Evolutionary conservation across 2,329 filamentous ascomycete species (phyloP), one percentile per base, ranked within the genome.

Genomic region (Fragosphaeria purpurea): DNA sequence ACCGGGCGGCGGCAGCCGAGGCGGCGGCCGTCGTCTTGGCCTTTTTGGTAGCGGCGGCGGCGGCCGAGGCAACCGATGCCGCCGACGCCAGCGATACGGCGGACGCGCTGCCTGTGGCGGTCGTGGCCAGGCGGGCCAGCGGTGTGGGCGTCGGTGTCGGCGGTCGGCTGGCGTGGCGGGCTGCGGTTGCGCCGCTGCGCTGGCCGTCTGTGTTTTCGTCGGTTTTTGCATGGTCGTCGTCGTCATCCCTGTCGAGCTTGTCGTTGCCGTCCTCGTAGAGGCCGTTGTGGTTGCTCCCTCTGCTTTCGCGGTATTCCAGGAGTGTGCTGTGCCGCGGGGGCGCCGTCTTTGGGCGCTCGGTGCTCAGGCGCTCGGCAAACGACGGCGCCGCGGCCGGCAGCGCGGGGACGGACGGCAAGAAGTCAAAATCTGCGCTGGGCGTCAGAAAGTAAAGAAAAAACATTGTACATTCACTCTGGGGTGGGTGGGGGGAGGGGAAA

Each of bases 301-400:
- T 55, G 63, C 52, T 60, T 65, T 63, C 59, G 63, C 60, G 56
- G 41, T 54, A 50, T 7, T 50, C 50, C 31, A 55, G 48, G 35
- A 41, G 12, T 1, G 5, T 13, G 42, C 38, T 51, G 35, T 48
- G 47, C 38, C 54, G 51, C 2, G 52, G 55, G 22, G 63, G 67
- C 9, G 64, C 65, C 43, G 64, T 69, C 48, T 58, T 64, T 13
- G 61, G 65, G 37, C 65, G 66, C 46, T 77, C 75, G 33, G 64
- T 69, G 61, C 72, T 74, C 39, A 79, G 64, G 10, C 75, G 73
- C 62, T 79, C 70, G 47, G 71, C 75, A 62, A 82, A 82, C 1
- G 78, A 81, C 1, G 75, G 77, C 11, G 74, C 76, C 32, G 72
- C 65, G 5, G 76, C 73, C 9, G 79, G 79, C 49, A 81, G 62